phyloP scores from a whole-genome alignment of 352 stramenopile species.

The Thraustotheca clavata region DNA sequence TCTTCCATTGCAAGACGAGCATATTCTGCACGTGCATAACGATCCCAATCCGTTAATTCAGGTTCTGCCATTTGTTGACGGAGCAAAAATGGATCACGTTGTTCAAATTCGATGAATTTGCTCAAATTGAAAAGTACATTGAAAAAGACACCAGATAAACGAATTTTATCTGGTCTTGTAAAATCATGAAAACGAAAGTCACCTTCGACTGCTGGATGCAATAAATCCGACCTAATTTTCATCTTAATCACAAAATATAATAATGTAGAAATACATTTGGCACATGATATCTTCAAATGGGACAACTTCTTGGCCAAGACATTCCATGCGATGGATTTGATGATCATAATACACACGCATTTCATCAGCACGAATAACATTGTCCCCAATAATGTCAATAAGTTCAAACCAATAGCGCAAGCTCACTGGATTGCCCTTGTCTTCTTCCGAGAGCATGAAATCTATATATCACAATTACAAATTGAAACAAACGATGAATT shows the following conservation, averaged over 20 bases:
- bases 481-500: not conserved
- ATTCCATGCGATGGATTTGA: conserved; percentile 96
- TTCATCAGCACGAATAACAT: conserved; percentile 94
- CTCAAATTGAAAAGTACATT: conserved; percentile 99
- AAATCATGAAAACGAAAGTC: conserved; percentile 78
- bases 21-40: conserved; percentile 96
- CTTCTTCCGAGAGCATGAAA: conserved; percentile 99
- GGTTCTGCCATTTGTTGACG: conserved; percentile 87
- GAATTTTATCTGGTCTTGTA: conserved; percentile 78
- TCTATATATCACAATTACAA: conserved; percentile 35
- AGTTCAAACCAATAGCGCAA: conserved; percentile 98
- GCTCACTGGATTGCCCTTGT: conserved; percentile 95
- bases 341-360: conserved; percentile 91
- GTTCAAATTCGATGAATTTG: conserved; percentile 99
- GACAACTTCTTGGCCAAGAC: conserved; percentile 96
- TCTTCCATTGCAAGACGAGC: conserved; percentile 95
- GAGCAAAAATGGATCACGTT: conserved; percentile 96
- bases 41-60: conserved; percentile 95
- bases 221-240: conserved; percentile 46
- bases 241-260: conserved; percentile 16
- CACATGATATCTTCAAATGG: conserved; percentile 98
- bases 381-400: conserved; percentile 97
- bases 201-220: conserved; percentile 65
- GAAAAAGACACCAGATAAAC: conserved; percentile 95
- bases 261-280: conserved; percentile 97